A percentile compares a stretch with the other conserved stretches of the same genome.
These are phyloP conservation scores for Cercospora sojina DNA, from an alignment of 2,329 filamentous ascomycete genomes.

Conservation along the genomic window DNA sequence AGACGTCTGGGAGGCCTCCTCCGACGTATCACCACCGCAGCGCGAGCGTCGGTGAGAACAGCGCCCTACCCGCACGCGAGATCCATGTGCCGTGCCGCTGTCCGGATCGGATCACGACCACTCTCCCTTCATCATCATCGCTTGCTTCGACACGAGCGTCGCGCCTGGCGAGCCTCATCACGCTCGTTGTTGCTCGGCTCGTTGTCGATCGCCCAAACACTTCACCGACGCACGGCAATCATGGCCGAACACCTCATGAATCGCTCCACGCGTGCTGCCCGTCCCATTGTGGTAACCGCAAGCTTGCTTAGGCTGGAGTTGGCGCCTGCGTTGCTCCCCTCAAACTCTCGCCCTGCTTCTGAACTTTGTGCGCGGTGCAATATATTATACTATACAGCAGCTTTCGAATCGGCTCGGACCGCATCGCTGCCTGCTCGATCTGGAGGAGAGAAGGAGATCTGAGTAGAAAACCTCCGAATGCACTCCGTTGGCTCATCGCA, in stretches of 20 bases:
- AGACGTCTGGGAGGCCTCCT: conserved; percentile 23
- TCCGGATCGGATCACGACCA: conserved; percentile 5
- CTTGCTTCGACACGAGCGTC: background rate
- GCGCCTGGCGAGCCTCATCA: background rate
- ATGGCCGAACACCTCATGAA: conserved; percentile 1
- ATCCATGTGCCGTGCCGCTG: conserved; percentile 23
- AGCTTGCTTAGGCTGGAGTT: conserved; percentile 12
- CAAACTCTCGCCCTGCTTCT: conserved; percentile 21
- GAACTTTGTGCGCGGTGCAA: conserved; percentile 12
- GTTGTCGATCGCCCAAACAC: background rate
- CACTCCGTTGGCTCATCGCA: conserved; percentile 10
- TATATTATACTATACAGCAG: conserved; percentile 16
- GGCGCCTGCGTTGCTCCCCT: conserved; percentile 9
- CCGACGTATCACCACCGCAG: conserved; percentile 23
- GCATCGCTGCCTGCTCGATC: conserved; percentile 20
- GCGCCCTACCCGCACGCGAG: conserved; percentile 20
- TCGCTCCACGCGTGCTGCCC: background rate
- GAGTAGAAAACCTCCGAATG: conserved; percentile 22
- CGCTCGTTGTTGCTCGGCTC: background rate
- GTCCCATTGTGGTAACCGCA: conserved; percentile 23
- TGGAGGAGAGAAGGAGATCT: conserved; percentile 21
- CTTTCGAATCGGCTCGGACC: conserved; percentile 23
- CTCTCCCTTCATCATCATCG: background rate
- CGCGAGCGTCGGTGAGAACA: conserved; percentile 14
- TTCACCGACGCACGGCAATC: background rate